phyloP scores from a whole-genome alignment of 768 basidiomycete species.

The Cyclocybe cylindracea region DNA sequence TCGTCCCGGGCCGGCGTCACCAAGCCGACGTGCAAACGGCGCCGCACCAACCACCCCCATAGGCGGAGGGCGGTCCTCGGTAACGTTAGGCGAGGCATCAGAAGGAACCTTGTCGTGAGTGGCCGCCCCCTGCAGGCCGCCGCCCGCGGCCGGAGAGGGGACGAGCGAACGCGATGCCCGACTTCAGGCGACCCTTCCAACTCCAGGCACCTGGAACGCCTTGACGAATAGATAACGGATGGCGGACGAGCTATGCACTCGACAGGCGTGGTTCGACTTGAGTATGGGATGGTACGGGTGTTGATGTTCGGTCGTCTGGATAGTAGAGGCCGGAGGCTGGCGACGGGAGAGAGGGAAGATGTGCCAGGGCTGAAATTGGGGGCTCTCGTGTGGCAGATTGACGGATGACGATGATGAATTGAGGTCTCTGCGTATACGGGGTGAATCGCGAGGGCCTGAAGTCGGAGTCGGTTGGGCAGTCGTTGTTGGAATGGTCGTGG shows the following conservation, averaged over 20 bases:
- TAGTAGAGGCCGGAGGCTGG: slow-evolving; percentile 29
- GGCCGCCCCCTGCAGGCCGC: slow-evolving; percentile 3
- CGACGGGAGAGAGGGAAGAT: slow-evolving; percentile 29
- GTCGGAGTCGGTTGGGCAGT: slow-evolving; percentile 15
- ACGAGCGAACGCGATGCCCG: slow-evolving; percentile 10
- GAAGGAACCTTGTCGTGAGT: slow-evolving; percentile 17
- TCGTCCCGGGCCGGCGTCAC: slow-evolving; percentile 23
- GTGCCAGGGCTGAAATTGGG: slow-evolving; percentile 7
- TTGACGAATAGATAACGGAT: slow-evolving; percentile 32
- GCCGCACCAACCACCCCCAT: slow-evolving; percentile 16
- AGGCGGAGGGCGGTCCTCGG: slow-evolving; percentile 28
- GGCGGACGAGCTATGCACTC: slow-evolving; percentile 32
- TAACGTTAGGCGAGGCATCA: slow-evolving; percentile 7
- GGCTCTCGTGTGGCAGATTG: too few species aligned
- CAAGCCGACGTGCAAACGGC: slow-evolving; percentile 25
- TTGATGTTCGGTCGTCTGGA: slow-evolving; percentile 33
- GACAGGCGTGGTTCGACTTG: slow-evolving; percentile 40
- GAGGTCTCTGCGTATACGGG: slow-evolving; percentile 52
- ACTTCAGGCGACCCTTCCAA: slow-evolving; percentile 11
- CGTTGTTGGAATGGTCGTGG: slow-evolving; percentile 24
- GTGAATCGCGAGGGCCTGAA: slow-evolving; percentile 37
- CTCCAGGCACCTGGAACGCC: slow-evolving; percentile 6
- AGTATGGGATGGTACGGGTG: slow-evolving; percentile 38
- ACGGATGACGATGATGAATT: slow-evolving; percentile 33
- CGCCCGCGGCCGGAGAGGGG: slow-evolving; percentile 14